Evolutionary conservation across 768 basidiomycete species (phyloP), one percentile per base, ranked within the genome.

Genomic region (Rhodotorula babjevae): DNA sequence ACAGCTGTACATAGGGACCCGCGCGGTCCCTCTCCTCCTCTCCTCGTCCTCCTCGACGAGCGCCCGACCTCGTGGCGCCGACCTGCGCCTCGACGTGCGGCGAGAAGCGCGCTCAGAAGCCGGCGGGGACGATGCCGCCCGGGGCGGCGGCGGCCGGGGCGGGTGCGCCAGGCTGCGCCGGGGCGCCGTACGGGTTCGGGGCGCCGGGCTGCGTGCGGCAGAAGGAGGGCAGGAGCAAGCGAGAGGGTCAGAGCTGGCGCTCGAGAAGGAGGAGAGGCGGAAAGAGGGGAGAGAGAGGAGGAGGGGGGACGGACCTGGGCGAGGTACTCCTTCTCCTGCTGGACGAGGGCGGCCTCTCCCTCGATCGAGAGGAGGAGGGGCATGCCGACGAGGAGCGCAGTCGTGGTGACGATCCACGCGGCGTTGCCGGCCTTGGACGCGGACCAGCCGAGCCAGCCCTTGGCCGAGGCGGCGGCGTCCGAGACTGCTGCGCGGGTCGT

Each of bases 341-440:
- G 88, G 19, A 93, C 89, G 68, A 95, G 86, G 82, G 93, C 93
- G 65, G 91, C 90, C 84, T 99, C 96, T 82, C 96, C 95, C 82
- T 99, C 96, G 77, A 98, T 85, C 72, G 88, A 89, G 77, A 98
- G 85, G 10, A 94, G 93, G 73, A 98, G 85, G 47, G 96, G 96
- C 52, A 99, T 84, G 23, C 92, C 96, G 62, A 99, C 89, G 75
- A 99, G 87, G 66, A 99, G 84, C 2, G 94, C 93, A 57, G 90
- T 91, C 16, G 95, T 98, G 66, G 92, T 93, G 79, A 97, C 84
- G 73, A 96, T 86, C 96, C 96, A 99, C 68, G 94, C 90, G 77
- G 93, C 82, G 81, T 90, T 93, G 23, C 96, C 95, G 47, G 88
- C 86, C 63, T 90, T 77, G 82, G 88, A 90, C 61, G 87, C 85